Evolutionary conservation across 306 rosid genomes (phyloP), one percentile per base, ranked within the genome.

Genomic region (Styphnolobium japonicum): DNA sequence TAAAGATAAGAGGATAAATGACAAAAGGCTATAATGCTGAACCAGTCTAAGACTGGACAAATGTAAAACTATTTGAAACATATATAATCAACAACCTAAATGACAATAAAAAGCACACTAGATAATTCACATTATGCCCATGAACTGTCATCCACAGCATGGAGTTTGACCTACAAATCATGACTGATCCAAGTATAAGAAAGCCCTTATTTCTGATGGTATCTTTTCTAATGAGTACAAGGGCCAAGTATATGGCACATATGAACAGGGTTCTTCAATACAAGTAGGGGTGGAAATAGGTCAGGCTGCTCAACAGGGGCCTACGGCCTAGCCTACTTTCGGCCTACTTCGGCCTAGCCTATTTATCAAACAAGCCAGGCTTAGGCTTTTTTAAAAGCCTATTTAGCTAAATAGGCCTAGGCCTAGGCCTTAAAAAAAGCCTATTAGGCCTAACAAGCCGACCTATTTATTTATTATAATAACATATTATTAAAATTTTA

Each of bases 71-170:
- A 57, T 36, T 15, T 16, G 72, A 80, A 57, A 64, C 10, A 64
- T 15, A 55, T 19, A 48, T 60, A 62, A 61, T 19, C 22, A 55
- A 53, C 66, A 33, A 76, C 39, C 81, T 61, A 40, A 58, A 69
- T 71, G 66, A 80, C 18, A 56, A 40, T 40, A 60, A 74, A 68
- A 77, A 61, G 18, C 37, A 60, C 19, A 63, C 58, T 25, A 57
- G 18, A 71, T 52, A 40, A 40, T 65, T 63, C 51, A 18, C 76
- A 51, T 76, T 57, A 83, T 80, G 52, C 63, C 73, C 46, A 34
- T 29, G 10, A 71, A 34, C 53, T 49, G 31, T 45, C 78, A 83
- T 40, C 31, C 7, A 1, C 39, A 58, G 57, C 29, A 48, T 22
- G 14, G 58, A 7, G 23, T 7, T 70, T 65, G 33, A 51, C 43